phyloP scores from a whole-genome alignment of 208 protist species.

The Trichomonas vaginalis region DNA sequence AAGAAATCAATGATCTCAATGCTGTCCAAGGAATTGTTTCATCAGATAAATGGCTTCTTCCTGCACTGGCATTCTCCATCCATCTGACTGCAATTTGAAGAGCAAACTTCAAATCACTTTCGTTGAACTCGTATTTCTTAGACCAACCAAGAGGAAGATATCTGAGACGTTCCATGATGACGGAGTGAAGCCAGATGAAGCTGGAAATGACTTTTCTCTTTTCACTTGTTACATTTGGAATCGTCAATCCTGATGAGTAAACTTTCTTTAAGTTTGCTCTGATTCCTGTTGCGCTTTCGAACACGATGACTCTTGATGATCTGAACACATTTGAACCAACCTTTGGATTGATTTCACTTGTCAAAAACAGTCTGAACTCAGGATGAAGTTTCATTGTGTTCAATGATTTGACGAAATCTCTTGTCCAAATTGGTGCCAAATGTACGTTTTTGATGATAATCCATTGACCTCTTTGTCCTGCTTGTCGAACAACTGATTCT shows the following conservation, averaged over 20 bases:
- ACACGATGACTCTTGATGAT: slow-evolving; percentile 35
- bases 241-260: slow-evolving; percentile 28
- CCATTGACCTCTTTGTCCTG: slow-evolving; percentile 62
- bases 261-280: slow-evolving; percentile 68
- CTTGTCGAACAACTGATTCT: slow-evolving; percentile 61
- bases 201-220: neutral
- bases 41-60: neutral
- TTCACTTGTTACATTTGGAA: slow-evolving; percentile 25
- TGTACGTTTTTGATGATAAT: slow-evolving; percentile 95
- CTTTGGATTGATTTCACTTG: slow-evolving; percentile 63
- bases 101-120: slow-evolving; percentile 74
- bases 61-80: neutral
- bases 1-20: neutral
- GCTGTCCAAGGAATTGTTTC: neutral
- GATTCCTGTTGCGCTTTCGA: slow-evolving; percentile 80
- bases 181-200: slow-evolving; percentile 7
- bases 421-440: slow-evolving; percentile 71
- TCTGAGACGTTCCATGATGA: slow-evolving; percentile 29
- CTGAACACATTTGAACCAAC: slow-evolving; percentile 34
- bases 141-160: slow-evolving; percentile 67
- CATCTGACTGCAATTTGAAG: slow-evolving; percentile 54
- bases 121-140: slow-evolving; percentile 89
- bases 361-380: slow-evolving; percentile 84
- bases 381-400: slow-evolving; percentile 52
- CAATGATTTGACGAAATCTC: slow-evolving; percentile 75